Conservation (phyloP, 495 filamentous ascomycete genomes). For the Jackrogersella multiformis region DNA sequence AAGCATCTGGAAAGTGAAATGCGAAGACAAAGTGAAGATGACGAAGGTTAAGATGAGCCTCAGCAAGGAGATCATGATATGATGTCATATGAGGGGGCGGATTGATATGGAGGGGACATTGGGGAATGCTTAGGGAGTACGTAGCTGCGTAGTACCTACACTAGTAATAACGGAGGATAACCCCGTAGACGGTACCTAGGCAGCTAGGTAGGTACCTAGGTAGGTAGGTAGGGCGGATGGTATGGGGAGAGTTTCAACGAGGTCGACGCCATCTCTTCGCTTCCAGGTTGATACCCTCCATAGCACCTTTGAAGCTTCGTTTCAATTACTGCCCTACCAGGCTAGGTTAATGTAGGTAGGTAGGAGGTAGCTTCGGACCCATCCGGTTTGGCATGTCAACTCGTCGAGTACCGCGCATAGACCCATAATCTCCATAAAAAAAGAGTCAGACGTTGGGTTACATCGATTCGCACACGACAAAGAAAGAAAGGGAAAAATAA, state of each 20-base stretch:
- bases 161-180: no score
- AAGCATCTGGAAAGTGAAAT: slow-evolving; percentile 12
- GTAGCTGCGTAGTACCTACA: slow-evolving; percentile 4
- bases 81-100: slow-evolving; percentile 37
- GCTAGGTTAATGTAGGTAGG: no score
- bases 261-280: slow-evolving; percentile 19
- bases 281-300: slow-evolving; percentile 26
- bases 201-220: no score
- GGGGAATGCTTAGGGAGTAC: slow-evolving; percentile 13
- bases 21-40: slow-evolving; percentile 27
- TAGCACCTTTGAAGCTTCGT: slow-evolving; percentile 3
- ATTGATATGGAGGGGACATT: slow-evolving; percentile 19
- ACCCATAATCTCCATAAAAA: slow-evolving; percentile 19
- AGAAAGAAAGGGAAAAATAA: slow-evolving; percentile 27
- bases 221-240: no score
- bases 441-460: slow-evolving; percentile 36
- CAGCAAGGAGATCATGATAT: slow-evolving; percentile 19
- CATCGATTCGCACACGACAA: slow-evolving; percentile 33
- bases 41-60: slow-evolving; percentile 30
- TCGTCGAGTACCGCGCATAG: slow-evolving; percentile 38
- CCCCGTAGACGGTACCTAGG: no score
- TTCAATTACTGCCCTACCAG: slow-evolving; percentile 33
- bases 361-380: slow-evolving; percentile 18
- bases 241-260: slow-evolving; percentile 1
- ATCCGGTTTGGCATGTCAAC: neutral